Evolutionary conservation across 192 early-diverging fungal genomes (phyloP), one percentile per base, ranked within the genome.

Genomic region (Backusella tuberculispora): DNA sequence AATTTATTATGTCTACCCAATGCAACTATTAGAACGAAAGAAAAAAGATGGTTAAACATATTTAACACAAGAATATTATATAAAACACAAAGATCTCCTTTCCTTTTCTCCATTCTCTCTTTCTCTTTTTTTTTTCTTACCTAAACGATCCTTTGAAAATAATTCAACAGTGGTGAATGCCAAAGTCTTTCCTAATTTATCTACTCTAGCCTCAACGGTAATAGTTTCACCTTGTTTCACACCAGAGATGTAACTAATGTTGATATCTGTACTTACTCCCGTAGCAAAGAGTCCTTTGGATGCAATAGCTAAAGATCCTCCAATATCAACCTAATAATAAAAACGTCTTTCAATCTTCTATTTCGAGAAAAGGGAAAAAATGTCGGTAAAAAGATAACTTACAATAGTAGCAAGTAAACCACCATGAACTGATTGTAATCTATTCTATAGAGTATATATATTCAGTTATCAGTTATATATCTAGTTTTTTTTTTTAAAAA

Each of bases 1-100:
- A 80, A 89, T 75, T 89, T 89, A 45, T 83, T 89, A 53, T 89
- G 88, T 13, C 88, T 72, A 40, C 88, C 88, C 21, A 83, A 73
- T 3, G 83, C 86, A 26, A 89, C 83, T 81, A 21, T 19, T 44
- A 3, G 21, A 7, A n/a, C n/a, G n/a, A n/a, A n/a, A n/a, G n/a
- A n/a, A n/a, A n/a, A 41, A 0, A 26, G 10, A 3, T 29, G 12
- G 10, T 21, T 44, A 19, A 9, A 48, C 19, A 38, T 26, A 15
- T 21, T 44, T n/a, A 9, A 48, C 19, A 38, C 15, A 15, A 12
- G 56, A 4, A 63, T 37, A 29, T 7, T 17, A 14, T 5, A 47
- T 26, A 13, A 12, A 26, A 10, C 21, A 60, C 9, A 60, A 43
- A 10, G 42, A 43, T 43, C 50, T 53, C 0, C 17, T 47, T 50